Evolutionary conservation across 345 rosid species (phyloP).

Genomic region (Brassica napus): DNA sequence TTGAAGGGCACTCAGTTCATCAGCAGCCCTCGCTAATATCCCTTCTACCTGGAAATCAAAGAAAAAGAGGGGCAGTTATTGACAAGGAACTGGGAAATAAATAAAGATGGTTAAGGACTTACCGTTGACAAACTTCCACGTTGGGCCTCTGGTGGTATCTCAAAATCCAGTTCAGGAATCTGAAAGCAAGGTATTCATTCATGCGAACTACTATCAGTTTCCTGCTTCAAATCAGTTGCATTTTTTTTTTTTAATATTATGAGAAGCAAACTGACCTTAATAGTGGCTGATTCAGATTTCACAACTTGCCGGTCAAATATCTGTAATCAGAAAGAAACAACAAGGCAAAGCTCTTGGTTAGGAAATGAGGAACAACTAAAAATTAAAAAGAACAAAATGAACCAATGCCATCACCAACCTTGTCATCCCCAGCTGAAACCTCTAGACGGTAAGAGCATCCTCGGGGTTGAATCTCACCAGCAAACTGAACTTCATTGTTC

Average conservation of each 20-base stretch:
- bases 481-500: conserved; percentile 97
- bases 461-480: conserved; percentile 83
- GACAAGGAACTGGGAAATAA: background rate
- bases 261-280: conserved; percentile 52
- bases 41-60: conserved; percentile 67
- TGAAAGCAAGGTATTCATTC: conserved; percentile 31
- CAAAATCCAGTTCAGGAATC: conserved; percentile 94
- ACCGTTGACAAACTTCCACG: conserved; percentile 91
- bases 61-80: background rate
- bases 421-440: conserved; percentile 60
- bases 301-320: conserved; percentile 69
- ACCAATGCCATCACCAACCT: conserved; percentile 49
- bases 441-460: conserved; percentile 68
- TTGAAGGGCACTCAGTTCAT: conserved; percentile 88
- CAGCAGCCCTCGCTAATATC: conserved; percentile 68
- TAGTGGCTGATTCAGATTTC: conserved; percentile 58
- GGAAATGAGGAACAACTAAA: background rate
- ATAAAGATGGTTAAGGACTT: conserved; percentile 30
- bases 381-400: background rate
- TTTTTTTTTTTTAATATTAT: too few species aligned
- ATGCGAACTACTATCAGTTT: background rate
- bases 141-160: conserved; percentile 98
- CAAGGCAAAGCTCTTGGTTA: conserved; percentile 2
- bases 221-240: too few species aligned
- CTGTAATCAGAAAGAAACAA: conserved; percentile 45